A percentile compares a stretch with the other conserved stretches of the same genome.
These are phyloP conservation scores for Sporodiniella umbellata DNA, from an alignment of 371 early-diverging fungal species.

Conservation along the genomic window DNA sequence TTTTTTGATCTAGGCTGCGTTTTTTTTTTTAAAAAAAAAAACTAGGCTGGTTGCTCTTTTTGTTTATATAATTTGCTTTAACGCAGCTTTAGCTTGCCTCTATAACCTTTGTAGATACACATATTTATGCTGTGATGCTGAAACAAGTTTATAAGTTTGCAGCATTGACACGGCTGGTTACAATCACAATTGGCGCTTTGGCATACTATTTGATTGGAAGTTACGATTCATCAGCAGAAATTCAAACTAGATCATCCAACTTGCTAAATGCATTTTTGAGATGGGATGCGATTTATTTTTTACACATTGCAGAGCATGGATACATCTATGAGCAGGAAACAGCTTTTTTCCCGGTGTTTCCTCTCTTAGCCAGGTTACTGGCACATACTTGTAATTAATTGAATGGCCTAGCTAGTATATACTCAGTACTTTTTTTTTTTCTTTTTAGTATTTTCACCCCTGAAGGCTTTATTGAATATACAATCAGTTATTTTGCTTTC, in stretches of 20 bases:
- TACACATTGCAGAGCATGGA: constrained; percentile 75
- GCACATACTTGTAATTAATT: constrained; percentile 41
- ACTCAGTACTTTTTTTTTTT: too few species aligned
- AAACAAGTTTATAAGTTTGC: constrained; percentile 29
- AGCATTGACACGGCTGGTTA: constrained; percentile 20
- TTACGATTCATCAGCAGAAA: constrained; percentile 46
- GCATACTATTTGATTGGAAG: constrained; percentile 25
- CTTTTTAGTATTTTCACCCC: constrained; percentile 39
- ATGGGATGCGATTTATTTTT: constrained; percentile 94
- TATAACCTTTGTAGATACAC: too few species aligned
- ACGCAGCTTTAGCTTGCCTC: too few species aligned
- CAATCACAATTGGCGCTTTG: constrained; percentile 17
- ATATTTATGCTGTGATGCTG: too few species aligned
- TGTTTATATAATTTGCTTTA: too few species aligned
- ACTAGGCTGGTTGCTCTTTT: too few species aligned
- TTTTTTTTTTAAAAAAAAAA: too few species aligned
- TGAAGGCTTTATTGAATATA: constrained; percentile 39
- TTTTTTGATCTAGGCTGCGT: too few species aligned
- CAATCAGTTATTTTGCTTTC: constrained; percentile 51
- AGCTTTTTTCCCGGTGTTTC: constrained; percentile 91
- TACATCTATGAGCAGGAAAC: constrained; percentile 88
- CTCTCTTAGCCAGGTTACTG: constrained; percentile 55
- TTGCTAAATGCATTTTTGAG: constrained; percentile 61
- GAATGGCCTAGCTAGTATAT: too few species aligned
- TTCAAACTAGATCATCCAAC: constrained; percentile 12